Evolutionary conservation across 176 grass and related monocot species (phyloP).

Genomic region (Melocanna baccifera): DNA sequence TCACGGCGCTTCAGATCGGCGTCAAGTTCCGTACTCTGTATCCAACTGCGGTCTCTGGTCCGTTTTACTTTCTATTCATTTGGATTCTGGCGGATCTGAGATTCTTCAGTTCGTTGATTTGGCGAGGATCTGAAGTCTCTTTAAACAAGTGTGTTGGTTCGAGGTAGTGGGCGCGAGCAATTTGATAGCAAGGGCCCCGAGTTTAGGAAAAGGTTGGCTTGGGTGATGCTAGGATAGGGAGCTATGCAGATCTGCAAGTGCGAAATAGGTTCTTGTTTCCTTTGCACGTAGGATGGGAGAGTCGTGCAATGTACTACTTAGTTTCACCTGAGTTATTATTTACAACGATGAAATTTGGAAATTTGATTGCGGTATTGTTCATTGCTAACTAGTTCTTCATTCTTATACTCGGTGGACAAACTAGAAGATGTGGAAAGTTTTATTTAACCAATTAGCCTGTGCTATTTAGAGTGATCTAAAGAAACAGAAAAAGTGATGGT

Average conservation of each 20-base stretch:
- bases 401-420: background rate
- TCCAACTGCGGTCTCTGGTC: background rate
- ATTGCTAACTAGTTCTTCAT: background rate
- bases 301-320: background rate
- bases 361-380: background rate
- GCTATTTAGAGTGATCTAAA: background rate
- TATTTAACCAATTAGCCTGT: background rate
- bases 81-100: slow-evolving; percentile 11
- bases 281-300: background rate
- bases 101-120: background rate
- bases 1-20: slow-evolving; percentile 87
- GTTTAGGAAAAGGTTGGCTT: background rate
- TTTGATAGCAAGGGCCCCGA: background rate
- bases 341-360: background rate
- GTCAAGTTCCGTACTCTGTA: slow-evolving; percentile 48
- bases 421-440: background rate
- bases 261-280: background rate
- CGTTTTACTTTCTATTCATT: background rate
- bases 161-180: background rate
- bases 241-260: background rate
- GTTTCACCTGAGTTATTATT: background rate
- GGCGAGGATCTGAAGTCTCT: background rate
- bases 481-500: background rate
- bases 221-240: background rate
- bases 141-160: background rate